Conservation (phyloP, 1,284 basidiomycete species). For the Cystobasidium sp. region DNA sequence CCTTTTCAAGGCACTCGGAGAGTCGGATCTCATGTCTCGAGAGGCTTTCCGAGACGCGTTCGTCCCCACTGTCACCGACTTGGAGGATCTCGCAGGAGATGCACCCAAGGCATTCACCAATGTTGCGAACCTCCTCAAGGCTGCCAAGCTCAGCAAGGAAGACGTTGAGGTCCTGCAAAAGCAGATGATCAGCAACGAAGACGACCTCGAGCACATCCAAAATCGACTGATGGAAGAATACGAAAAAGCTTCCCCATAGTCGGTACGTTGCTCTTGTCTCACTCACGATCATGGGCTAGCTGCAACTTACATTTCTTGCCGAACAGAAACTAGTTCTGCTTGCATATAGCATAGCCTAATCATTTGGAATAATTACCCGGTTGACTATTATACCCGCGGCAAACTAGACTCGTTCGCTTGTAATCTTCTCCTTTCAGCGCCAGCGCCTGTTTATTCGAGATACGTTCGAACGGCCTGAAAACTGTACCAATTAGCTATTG, state of each 20-base stretch:
- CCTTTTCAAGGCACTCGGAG: slow-evolving; percentile 36
- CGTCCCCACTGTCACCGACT: slow-evolving; percentile 25
- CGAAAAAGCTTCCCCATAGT: slow-evolving; percentile 44
- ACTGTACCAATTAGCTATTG: slow-evolving; percentile 20
- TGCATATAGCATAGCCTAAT: slow-evolving; percentile 32
- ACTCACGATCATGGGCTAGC: background rate
- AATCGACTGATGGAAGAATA: slow-evolving; percentile 46
- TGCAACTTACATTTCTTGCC: background rate
- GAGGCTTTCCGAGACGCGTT: slow-evolving; percentile 38
- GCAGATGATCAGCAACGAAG: slow-evolving; percentile 52
- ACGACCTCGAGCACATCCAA: slow-evolving; percentile 50
- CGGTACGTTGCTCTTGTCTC: slow-evolving; percentile 3
- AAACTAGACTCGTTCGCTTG: slow-evolving; percentile 29
- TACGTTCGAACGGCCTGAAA: background rate
- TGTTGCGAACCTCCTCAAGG: slow-evolving; percentile 34
- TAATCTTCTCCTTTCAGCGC: slow-evolving; percentile 2
- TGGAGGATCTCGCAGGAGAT: slow-evolving; percentile 40
- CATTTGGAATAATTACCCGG: background rate
- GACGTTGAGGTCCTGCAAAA: slow-evolving; percentile 48
- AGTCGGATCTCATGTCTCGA: slow-evolving; percentile 9
- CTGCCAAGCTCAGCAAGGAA: slow-evolving; percentile 39
- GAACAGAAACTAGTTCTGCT: slow-evolving; percentile 5
- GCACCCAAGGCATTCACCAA: slow-evolving; percentile 39
- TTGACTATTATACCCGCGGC: slow-evolving; percentile 30
- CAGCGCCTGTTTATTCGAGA: slow-evolving; percentile 5